Evolutionary conservation across 2,329 filamentous ascomycete species (phyloP), one percentile per base, ranked within the genome.

Genomic region (Monilinia aucupariae): DNA sequence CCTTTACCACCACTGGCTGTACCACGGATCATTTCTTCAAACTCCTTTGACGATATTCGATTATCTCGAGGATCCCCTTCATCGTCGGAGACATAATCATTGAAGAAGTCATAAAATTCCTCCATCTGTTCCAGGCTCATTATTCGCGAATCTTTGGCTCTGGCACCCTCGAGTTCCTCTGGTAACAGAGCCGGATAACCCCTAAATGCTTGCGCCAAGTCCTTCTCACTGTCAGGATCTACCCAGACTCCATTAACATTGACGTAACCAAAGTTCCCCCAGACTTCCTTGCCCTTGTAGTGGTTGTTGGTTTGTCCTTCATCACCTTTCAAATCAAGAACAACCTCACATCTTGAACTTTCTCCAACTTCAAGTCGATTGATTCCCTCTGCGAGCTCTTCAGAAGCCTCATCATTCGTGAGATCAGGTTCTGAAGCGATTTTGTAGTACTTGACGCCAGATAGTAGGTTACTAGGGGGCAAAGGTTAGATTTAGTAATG

Each of bases 41-140:
- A 81, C 0, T 75, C 79, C 64, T 73, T 76, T 1, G 78, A 77
- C 0, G 75, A 76, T 34, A 81, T 76, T 1, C 74, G 75, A 1
- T 72, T 74, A 4, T 72, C 68, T 4, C 72, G 66, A 0, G 73
- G 71, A 27, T 74, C 74, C 1, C 76, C 78, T 63, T 82, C 79
- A 12, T 73, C 71, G 52, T 80, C 78, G 0, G 74, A 76, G 25
- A 75, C 71, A 39, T 74, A 73, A 41, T 68, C 63, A 1, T 64
- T 48, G 49, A 47, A 63, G 27, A 39, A 58, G 3, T 67, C 53
- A 51, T 71, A 74, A 27, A 71, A 69, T 22, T 53, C 49, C 0
- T 69, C 59, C 25, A 65, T 13, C 41, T 72, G 66, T 15, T 64
- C 55, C 0, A 37, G 27, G 32, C 30, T 66, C 65, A 73, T 66